Conservation (phyloP, 306 rosid species). For the Sicyos edulis region DNA sequence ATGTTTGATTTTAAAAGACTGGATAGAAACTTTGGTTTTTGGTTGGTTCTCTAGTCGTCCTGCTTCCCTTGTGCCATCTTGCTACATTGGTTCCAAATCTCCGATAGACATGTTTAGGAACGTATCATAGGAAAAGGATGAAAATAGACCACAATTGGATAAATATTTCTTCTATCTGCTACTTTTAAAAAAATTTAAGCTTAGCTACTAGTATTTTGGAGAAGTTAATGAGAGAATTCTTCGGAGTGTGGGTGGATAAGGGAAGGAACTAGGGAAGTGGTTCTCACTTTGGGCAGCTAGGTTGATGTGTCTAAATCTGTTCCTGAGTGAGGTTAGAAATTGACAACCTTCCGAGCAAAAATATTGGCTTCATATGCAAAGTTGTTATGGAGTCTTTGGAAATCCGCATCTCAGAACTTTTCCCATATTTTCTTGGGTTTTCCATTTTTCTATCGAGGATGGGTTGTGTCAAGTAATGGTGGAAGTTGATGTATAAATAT, state of each 20-base stretch:
- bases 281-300: not conserved
- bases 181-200: not conserved
- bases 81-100: not conserved
- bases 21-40: not conserved
- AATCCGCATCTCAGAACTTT: constrained; percentile 4
- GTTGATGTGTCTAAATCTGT: constrained; percentile 5
- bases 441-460: not conserved
- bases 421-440: not conserved
- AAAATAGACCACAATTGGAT: not conserved
- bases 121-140: not conserved
- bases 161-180: not conserved
- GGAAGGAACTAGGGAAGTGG: not conserved
- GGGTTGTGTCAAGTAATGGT: not conserved
- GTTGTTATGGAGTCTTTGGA: not conserved
- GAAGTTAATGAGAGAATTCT: not conserved
- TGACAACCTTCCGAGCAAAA: not conserved
- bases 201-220: not conserved
- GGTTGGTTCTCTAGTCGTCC: not conserved
- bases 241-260: not conserved
- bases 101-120: not conserved
- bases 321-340: not conserved
- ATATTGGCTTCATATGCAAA: constrained; percentile 6
- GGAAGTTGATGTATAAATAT: not conserved
- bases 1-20: too few species aligned
- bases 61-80: constrained; percentile 14